Base-by-base conservation (phyloP, 129 eudicot genomes). In the Apium graveolens region DNA sequence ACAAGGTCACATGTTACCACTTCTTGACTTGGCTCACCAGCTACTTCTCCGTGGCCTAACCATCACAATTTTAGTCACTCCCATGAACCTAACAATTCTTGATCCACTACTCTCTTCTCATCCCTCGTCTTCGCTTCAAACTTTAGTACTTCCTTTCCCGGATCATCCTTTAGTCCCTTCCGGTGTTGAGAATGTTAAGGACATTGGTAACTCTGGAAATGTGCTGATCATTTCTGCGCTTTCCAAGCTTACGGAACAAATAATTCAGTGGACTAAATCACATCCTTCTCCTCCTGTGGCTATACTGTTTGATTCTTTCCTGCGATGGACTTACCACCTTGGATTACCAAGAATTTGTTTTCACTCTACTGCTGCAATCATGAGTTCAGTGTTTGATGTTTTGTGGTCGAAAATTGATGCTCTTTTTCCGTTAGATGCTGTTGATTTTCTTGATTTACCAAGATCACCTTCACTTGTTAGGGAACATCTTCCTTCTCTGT, bases 1-100 rank as follows among this genome's bases (percentile, higher is more conserved):
- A 0, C 98, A 90, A 87, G 98, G 98, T 73, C 98, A 93, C 80
- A 93, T 93, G 86, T 85, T 91, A 11, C 82, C 97, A 27, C 84
- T 91, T 51, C 95, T 93, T 8, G 95, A 93, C 84, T 78, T 93
- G 0, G 77, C 92, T 45, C 88, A 85, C 84, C 91, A 89, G 71
- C 84, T 90, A 49, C 81, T 88, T 39, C 80, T 74, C 76, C 79
- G 57, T 3, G 90, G 89, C 1, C n/a, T 90, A 11, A 79, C 84
- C 83, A 89, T 89, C 37, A 93, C 98, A 55, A 83, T 93, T 35
- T 16, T 93, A 51, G 89, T 93, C 88, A 93, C 98, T 26, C 96
- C 96, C 80, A 87, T 83, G 42, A 93, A 93, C 83, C 92, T 90
- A 72, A 89, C 96, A 17, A 81, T 87, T 38, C 69, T 93, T 20